These are phyloP conservation scores for Thuja plicata DNA, from an alignment of 83 land plant species.

Conservation along the genomic window DNA sequence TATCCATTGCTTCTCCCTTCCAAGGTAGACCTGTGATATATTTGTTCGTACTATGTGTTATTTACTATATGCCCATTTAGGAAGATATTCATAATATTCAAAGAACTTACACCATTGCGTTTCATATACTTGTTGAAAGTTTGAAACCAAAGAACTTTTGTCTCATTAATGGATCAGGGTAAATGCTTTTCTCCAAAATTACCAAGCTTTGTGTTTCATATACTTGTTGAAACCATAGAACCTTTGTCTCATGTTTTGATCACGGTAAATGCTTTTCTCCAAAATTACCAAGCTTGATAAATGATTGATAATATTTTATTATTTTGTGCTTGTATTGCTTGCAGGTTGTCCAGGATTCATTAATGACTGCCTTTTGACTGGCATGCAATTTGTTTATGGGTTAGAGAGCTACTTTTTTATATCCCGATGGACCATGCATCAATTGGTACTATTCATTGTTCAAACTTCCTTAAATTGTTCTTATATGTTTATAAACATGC, in stretches of 20 bases:
- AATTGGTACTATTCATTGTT: constrained; percentile 59
- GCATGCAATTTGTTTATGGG: constrained; percentile 91
- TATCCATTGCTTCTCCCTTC: constrained; percentile 79
- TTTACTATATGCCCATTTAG: not conserved
- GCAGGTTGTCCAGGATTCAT: constrained; percentile 97
- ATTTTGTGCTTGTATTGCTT: constrained; percentile 16
- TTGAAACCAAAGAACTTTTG: not conserved
- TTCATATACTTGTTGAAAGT: not conserved
- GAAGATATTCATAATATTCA: not conserved
- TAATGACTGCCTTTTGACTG: constrained; percentile 86
- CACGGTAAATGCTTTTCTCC: not conserved
- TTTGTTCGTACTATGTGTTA: not conserved
- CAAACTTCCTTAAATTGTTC: not conserved
- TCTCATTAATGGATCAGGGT: not conserved
- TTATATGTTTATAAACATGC: not conserved
- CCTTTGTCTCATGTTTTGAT: constrained; percentile 3
- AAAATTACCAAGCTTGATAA: not conserved
- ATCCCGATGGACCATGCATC: constrained; percentile 93
- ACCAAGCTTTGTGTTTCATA: not conserved
- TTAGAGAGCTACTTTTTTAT: constrained; percentile 87
- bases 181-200: not conserved
- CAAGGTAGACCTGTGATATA: constrained; percentile 58
- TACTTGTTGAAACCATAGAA: not conserved
- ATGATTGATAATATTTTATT: not conserved
- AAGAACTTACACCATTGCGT: not conserved